Evolutionary conservation across 768 basidiomycete species (phyloP), one percentile per base, ranked within the genome.

Genomic region (Kwoniella sp.): DNA sequence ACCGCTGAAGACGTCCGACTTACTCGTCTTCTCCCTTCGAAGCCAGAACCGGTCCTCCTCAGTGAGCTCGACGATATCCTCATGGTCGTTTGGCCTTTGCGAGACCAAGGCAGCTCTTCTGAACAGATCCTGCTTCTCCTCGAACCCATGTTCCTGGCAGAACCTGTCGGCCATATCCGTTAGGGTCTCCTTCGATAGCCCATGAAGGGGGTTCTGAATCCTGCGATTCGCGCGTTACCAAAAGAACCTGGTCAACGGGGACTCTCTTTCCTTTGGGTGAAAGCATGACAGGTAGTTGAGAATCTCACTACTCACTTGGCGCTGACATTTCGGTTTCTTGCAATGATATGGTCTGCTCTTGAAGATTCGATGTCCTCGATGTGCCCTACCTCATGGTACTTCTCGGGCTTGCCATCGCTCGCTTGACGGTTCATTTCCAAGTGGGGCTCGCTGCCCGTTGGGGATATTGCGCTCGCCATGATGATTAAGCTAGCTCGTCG

Each of bases 51-150:
- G 68, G 26, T 82, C 81, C 2, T 76, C 78, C 12, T 72, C 70
- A 27, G 64, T 66, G 30, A 82, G 65, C 29, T 71, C 65, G 0
- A 57, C 3, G 22, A 80, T 51, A 0, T 37, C 50, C 47, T 75
- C 69, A 54, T 63, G 76, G n/a, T 67, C 65, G 37, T 64, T 58
- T 0, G 77, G 77, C 13, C 68, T 60, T 40, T 74, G 72, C 13
- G 77, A 78, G 22, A 80, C 52, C 24, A 74, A 46, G 22, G 79
- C 77, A 17, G 70, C 79, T 33, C 67, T 55, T 13, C 55, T n/a
- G 70, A 75, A 78, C 44, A 72, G 61, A 25, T 74, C 69, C 22
- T 19, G 50, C 27, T 68, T 67, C 15, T 78, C 72, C 15, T 69
- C 62, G 48, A 78, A 67, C 8, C 67, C 71, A 19, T 76, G 58